These are phyloP conservation scores for Nigrospora oryzae DNA, from an alignment of 2,329 filamentous ascomycete genomes.

Conservation along the genomic window DNA sequence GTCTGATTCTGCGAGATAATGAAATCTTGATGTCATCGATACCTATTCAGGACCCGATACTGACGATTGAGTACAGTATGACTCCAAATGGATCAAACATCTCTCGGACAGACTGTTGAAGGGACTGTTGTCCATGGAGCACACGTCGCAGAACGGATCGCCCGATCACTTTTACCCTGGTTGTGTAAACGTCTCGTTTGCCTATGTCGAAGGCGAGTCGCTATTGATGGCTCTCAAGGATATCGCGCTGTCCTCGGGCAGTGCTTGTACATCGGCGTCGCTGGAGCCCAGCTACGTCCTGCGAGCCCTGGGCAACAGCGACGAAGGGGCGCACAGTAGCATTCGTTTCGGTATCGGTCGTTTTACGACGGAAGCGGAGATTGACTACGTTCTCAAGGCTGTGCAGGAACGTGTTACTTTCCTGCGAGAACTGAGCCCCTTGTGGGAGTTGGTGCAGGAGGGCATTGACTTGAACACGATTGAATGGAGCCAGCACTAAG, in stretches of 20 bases:
- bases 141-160: constrained; percentile 87
- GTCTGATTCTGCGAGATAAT: constrained; percentile 40
- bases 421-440: constrained; percentile 84
- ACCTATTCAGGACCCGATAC: constrained; percentile 10
- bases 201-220: constrained; percentile 96
- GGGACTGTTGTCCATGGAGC: constrained; percentile 80
- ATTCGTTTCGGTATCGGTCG: constrained; percentile 96
- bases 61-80: constrained; percentile 57
- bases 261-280: constrained; percentile 93
- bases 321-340: constrained; percentile 95
- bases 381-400: constrained; percentile 94
- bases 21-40: constrained; percentile 1
- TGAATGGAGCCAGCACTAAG: constrained; percentile 93
- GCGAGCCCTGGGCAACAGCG: constrained; percentile 86
- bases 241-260: constrained; percentile 92
- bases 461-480: constrained; percentile 93
- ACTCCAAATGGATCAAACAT: constrained; percentile 71
- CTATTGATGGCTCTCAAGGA: constrained; percentile 98
- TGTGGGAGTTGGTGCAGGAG: constrained; percentile 98
- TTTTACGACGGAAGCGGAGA: constrained; percentile 91
- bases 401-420: constrained; percentile 87
- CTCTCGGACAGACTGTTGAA: constrained; percentile 79
- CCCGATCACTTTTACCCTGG: constrained; percentile 80
- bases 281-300: constrained; percentile 95
- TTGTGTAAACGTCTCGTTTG: constrained; percentile 97